Conservation (phyloP, 2,329 filamentous ascomycete species). For the Talaromyces islandicus region DNA sequence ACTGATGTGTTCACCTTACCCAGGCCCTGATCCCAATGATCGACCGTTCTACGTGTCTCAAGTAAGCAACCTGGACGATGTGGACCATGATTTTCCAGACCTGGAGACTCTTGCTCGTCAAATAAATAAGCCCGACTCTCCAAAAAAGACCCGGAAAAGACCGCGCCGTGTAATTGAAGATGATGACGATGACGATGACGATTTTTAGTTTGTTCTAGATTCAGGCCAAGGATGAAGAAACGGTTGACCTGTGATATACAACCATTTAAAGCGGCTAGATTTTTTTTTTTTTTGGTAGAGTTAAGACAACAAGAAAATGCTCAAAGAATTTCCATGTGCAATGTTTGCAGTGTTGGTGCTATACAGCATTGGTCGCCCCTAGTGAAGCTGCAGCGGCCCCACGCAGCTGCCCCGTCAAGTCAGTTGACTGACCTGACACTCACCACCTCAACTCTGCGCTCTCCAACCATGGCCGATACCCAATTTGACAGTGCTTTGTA, state of each 20-base stretch:
- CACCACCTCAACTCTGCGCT: background rate
- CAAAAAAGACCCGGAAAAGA: slow-evolving; percentile 11
- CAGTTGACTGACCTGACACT: background rate
- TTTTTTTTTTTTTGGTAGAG: background rate
- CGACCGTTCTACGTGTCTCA: slow-evolving; percentile 17
- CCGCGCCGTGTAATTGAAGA: slow-evolving; percentile 21
- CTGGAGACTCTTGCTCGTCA: slow-evolving; percentile 17
- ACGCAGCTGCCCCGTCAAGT: background rate
- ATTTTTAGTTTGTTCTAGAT: slow-evolving; percentile 9
- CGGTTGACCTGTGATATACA: background rate
- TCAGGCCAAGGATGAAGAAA: background rate
- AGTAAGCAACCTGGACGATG: slow-evolving; percentile 14
- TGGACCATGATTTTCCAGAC: slow-evolving; percentile 24
- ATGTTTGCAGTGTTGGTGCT: background rate
- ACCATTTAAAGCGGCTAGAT: background rate
- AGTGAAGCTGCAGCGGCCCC: background rate
- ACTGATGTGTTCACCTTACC: slow-evolving; percentile 14
- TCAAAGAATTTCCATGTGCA: background rate
- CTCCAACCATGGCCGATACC: slow-evolving; percentile 37
- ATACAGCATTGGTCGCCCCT: background rate
- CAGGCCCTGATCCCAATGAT: slow-evolving; percentile 1
- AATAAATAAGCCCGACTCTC: slow-evolving; percentile 14
- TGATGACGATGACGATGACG: slow-evolving; percentile 17
- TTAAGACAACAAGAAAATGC: background rate
- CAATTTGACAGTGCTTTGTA: slow-evolving; percentile 49